phyloP scores from a whole-genome alignment of 1,284 basidiomycete species.

The Malassezia cuniculi region DNA sequence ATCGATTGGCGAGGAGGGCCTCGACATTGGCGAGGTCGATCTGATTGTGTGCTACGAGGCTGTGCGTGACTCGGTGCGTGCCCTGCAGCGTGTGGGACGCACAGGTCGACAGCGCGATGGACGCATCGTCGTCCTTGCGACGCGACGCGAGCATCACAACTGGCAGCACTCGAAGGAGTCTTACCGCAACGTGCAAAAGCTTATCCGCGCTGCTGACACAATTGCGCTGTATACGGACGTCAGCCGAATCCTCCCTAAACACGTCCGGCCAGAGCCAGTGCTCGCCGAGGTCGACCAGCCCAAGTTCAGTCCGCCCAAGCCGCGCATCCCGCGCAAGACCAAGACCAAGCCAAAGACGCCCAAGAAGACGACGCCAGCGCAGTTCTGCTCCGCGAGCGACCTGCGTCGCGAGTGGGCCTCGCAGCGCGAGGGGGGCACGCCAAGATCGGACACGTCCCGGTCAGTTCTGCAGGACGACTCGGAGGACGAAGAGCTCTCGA shows the following conservation, averaged over 20 bases:
- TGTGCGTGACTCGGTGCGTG: slow-evolving; percentile 82
- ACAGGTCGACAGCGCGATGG: slow-evolving; percentile 89
- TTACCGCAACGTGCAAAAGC: slow-evolving; percentile 77
- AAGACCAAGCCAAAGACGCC: slow-evolving; percentile 15
- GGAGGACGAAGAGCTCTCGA: slow-evolving; percentile 17
- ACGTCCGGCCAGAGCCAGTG: slow-evolving; percentile 61
- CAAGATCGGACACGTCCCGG: neutral
- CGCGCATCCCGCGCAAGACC: slow-evolving; percentile 16
- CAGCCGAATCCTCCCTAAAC: slow-evolving; percentile 66
- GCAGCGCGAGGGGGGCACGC: slow-evolving; percentile 3
- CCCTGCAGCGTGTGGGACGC: slow-evolving; percentile 90
- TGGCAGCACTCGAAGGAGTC: slow-evolving; percentile 77
- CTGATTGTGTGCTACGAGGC: slow-evolving; percentile 93
- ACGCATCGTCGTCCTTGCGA: slow-evolving; percentile 78
- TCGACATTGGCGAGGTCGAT: slow-evolving; percentile 99
- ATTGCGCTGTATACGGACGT: slow-evolving; percentile 88
- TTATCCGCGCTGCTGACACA: slow-evolving; percentile 69
- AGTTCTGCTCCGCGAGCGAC: slow-evolving; percentile 32
- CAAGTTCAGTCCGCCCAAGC: slow-evolving; percentile 34
- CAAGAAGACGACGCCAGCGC: slow-evolving; percentile 24
- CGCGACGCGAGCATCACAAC: slow-evolving; percentile 81
- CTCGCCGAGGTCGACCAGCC: slow-evolving; percentile 58
- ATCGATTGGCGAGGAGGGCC: slow-evolving; percentile 91
- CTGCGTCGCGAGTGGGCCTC: slow-evolving; percentile 14
- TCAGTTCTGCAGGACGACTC: slow-evolving; percentile 11